Conservation (phyloP, 495 filamentous ascomycete genomes). For the Penicillium mononematosum region DNA sequence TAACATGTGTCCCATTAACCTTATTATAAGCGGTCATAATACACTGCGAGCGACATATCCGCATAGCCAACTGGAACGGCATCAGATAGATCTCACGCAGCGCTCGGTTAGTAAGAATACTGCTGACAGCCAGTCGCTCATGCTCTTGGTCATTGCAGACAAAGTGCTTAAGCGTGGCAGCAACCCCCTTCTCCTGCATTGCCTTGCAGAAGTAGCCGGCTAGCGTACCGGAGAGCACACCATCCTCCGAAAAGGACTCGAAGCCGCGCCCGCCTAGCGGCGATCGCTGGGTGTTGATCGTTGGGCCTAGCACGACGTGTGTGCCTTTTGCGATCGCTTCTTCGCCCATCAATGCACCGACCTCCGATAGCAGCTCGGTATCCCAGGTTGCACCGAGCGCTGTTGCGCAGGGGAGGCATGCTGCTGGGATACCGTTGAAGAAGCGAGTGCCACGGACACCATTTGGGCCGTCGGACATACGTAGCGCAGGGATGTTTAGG, state of each 20-base stretch:
- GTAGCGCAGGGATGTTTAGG: conserved; percentile 66
- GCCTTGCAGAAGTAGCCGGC: conserved; percentile 67
- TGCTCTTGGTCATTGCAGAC: conserved; percentile 81
- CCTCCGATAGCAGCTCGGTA: conserved; percentile 54
- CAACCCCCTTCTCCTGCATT: conserved; percentile 68
- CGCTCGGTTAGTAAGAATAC: conserved; percentile 65
- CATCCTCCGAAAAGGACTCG: conserved; percentile 79
- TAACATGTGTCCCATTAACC: conserved; percentile 68
- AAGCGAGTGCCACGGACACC: conserved; percentile 72
- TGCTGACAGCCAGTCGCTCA: conserved; percentile 64
- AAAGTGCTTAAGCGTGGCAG: conserved; percentile 76
- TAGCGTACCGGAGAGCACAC: conserved; percentile 64
- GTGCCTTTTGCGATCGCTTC: conserved; percentile 70
- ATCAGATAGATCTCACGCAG: conserved; percentile 75
- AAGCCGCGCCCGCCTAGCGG: conserved; percentile 77
- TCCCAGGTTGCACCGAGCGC: conserved; percentile 74
- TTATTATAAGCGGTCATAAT: conserved; percentile 79
- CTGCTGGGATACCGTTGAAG: conserved; percentile 66
- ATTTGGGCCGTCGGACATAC: conserved; percentile 73
- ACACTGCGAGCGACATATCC: conserved; percentile 61
- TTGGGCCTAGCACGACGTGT: conserved; percentile 71
- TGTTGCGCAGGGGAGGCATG: conserved; percentile 68
- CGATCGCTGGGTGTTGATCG: conserved; percentile 74
- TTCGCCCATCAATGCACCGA: conserved; percentile 63
- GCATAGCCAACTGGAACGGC: conserved; percentile 70